These are phyloP conservation scores for Inosperma sp. DNA, from an alignment of 768 basidiomycete species.

Conservation along the genomic window DNA sequence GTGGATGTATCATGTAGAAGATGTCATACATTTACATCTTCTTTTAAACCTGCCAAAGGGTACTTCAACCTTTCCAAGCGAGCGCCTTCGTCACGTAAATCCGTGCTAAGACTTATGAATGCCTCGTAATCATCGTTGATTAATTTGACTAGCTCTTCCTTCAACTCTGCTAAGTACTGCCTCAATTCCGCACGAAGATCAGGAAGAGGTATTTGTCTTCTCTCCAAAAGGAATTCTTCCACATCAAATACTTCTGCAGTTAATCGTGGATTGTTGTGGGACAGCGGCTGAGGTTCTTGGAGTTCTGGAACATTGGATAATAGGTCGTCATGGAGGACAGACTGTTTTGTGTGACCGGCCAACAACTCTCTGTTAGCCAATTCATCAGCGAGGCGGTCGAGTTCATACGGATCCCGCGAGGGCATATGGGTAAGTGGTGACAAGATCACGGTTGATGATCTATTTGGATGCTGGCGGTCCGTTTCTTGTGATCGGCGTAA, in stretches of 20 bases:
- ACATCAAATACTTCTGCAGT: conserved; percentile 67
- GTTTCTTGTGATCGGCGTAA: too few relatives aligned
- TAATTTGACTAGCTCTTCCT: conserved; percentile 90
- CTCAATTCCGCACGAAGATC: conserved; percentile 86
- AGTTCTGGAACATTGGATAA: conserved; percentile 46
- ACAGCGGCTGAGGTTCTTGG: conserved; percentile 65
- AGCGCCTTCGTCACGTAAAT: conserved; percentile 79
- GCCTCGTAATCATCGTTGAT: conserved; percentile 99
- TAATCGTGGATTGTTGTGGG: conserved; percentile 74
- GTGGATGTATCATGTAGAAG: background rate
- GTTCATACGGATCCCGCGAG: conserved; percentile 54
- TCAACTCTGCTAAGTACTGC: conserved; percentile 75
- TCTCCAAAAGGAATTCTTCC: conserved; percentile 83
- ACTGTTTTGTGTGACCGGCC: conserved; percentile 7
- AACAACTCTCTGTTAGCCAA: conserved; percentile 51
- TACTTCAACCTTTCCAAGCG: conserved; percentile 62
- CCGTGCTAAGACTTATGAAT: conserved; percentile 93
- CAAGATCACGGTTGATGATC: conserved; percentile 3
- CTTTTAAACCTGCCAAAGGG: conserved; percentile 61
- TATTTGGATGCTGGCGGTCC: too few relatives aligned
- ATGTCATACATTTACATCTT: conserved; percentile 56
- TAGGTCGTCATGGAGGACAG: conserved; percentile 15
- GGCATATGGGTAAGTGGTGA: conserved; percentile 11
- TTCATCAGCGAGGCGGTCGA: conserved; percentile 71
- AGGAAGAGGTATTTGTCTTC: conserved; percentile 77